Conservation (phyloP, 1,284 basidiomycete species). For the Moniliophthora roreri region DNA sequence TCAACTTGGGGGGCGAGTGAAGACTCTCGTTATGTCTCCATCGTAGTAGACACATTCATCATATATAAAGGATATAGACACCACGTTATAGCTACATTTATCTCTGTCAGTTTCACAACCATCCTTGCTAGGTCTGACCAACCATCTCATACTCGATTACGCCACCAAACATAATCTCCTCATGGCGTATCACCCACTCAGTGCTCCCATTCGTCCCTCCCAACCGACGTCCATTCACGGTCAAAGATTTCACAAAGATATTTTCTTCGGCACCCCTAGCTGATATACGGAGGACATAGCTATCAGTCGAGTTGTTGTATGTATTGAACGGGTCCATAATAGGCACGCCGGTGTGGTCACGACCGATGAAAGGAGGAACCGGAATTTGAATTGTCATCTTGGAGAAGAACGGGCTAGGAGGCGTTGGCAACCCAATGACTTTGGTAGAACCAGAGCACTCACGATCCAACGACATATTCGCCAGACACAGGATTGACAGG, state of each 20-base stretch:
- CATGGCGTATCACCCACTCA: background rate
- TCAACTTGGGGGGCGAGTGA: too few species aligned
- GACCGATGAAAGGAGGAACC: constrained; percentile 7
- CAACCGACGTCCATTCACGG: background rate
- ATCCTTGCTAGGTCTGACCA: too few species aligned
- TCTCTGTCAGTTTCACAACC: background rate
- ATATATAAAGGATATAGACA: too few species aligned
- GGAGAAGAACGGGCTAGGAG: constrained; percentile 18
- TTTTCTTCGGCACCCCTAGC: constrained; percentile 10
- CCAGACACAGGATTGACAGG: constrained; percentile 81
- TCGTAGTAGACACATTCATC: too few species aligned
- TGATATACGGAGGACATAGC: constrained; percentile 6
- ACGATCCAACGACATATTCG: constrained; percentile 72
- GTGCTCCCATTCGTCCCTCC: background rate
- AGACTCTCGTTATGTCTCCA: too few species aligned
- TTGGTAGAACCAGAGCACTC: too few species aligned
- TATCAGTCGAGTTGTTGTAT: constrained; percentile 11
- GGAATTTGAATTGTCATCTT: constrained; percentile 11
- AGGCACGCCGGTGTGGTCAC: background rate
- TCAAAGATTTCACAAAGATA: background rate
- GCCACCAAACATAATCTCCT: background rate
- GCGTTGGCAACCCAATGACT: too few species aligned
- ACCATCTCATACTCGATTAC: background rate
- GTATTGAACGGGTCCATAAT: background rate
- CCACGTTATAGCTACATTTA: too few species aligned